These are phyloP conservation scores for Colletotrichum lupini DNA, from an alignment of 2,329 filamentous ascomycete species.

Conservation along the genomic window DNA sequence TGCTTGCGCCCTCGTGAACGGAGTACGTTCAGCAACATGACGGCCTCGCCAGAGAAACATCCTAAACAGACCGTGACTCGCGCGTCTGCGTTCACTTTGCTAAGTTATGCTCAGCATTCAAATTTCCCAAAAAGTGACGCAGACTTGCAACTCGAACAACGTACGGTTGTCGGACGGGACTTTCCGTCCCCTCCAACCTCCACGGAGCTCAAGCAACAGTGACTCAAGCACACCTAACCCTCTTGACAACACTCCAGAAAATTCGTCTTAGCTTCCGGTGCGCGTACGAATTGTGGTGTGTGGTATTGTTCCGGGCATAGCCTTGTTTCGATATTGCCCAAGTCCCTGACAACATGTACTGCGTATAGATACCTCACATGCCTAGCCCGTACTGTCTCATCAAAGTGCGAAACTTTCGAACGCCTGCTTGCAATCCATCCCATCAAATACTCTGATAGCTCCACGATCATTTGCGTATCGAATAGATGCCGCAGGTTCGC, in stretches of 20 bases:
- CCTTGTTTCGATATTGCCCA: neutral
- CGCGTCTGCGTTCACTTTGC: neutral
- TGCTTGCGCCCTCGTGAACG: neutral
- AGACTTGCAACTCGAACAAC: neutral
- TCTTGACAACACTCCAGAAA: neutral
- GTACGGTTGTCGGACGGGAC: neutral
- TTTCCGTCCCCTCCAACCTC: neutral
- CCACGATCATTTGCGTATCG: constrained; percentile 28
- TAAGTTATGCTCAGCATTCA: neutral
- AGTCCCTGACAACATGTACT: neutral
- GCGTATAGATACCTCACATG: neutral
- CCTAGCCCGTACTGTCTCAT: neutral
- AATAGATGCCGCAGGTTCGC: constrained; percentile 9
- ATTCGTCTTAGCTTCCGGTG: neutral
- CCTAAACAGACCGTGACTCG: neutral
- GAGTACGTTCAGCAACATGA: neutral
- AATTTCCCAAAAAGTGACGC: neutral
- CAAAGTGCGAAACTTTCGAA: neutral
- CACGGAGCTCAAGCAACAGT: no score
- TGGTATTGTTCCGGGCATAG: neutral
- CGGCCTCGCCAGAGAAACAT: neutral
- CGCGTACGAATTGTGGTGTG: neutral
- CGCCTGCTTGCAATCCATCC: neutral
- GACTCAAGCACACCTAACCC: neutral
- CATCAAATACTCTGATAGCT: neutral